phyloP scores from a whole-genome alignment of 73 alveolate genomes.

The Diophrys appendiculata region DNA sequence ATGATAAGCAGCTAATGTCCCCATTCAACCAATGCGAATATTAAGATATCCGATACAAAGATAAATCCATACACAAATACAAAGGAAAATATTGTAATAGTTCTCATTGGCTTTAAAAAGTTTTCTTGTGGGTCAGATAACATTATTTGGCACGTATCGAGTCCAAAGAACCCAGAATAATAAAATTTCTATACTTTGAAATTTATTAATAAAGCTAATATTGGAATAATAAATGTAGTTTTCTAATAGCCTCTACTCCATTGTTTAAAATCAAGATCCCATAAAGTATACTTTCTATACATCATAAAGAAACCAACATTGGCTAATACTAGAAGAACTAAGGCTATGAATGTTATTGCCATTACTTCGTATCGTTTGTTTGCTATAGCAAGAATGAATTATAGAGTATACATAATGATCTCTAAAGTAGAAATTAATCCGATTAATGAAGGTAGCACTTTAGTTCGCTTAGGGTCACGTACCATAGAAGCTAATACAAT shows the following conservation, averaged over 20 bases:
- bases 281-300: constrained; percentile 18
- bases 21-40: constrained; percentile 39
- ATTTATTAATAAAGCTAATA: constrained; percentile 25
- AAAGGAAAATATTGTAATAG: constrained; percentile 34
- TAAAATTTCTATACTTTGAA: constrained; percentile 31
- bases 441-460: constrained; percentile 25
- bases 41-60: constrained; percentile 33
- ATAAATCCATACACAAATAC: constrained; percentile 37
- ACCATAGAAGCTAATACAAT: constrained; percentile 44
- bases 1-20: constrained; percentile 51
- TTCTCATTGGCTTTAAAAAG: constrained; percentile 40
- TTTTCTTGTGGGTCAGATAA: constrained; percentile 30
- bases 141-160: constrained; percentile 42
- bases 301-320: constrained; percentile 33
- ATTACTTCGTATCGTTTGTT: constrained; percentile 21
- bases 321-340: constrained; percentile 19
- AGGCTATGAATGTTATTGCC: constrained; percentile 25
- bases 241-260: constrained; percentile 34
- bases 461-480: constrained; percentile 28
- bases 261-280: constrained; percentile 21
- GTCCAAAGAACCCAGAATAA: constrained; percentile 65
- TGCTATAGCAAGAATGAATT: constrained; percentile 40
- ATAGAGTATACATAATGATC: constrained; percentile 18
- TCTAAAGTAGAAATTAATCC: constrained; percentile 42
- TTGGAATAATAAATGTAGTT: constrained; percentile 31